These are phyloP conservation scores for Rhizopus delemar DNA, from an alignment of 371 early-diverging fungal genomes.

Conservation along the genomic window DNA sequence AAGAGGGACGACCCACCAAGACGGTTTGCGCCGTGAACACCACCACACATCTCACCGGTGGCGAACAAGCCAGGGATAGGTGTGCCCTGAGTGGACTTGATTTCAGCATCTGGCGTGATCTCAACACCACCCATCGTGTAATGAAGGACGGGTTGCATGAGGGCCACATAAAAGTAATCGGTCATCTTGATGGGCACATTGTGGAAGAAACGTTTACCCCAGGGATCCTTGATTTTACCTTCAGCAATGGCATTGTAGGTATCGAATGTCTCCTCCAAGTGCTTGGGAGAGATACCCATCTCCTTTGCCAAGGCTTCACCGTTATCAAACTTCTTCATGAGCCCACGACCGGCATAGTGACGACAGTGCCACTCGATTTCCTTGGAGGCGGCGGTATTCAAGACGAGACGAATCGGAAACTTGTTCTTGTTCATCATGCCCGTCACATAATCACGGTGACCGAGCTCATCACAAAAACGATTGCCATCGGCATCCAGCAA, in stretches of 20 bases:
- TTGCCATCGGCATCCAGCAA: conserved; percentile 81
- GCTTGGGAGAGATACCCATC: conserved; percentile 67
- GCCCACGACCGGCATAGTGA: conserved; percentile 89
- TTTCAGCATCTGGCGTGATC: conserved; percentile 78
- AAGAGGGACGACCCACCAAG: conserved; percentile 62
- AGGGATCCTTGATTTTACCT: conserved; percentile 75
- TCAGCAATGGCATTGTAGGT: conserved; percentile 81
- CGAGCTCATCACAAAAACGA: conserved; percentile 94
- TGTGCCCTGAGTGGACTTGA: conserved; percentile 59
- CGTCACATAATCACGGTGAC: conserved; percentile 86
- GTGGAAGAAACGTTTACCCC: conserved; percentile 92
- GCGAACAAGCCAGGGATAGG: conserved; percentile 88
- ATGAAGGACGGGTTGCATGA: conserved; percentile 91
- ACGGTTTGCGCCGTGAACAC: conserved; percentile 59
- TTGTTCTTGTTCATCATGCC: conserved; percentile 82
- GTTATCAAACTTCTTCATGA: conserved; percentile 79
- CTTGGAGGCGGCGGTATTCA: conserved; percentile 83
- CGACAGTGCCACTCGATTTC: conserved; percentile 95
- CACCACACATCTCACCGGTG: conserved; percentile 86
- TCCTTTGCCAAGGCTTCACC: conserved; percentile 82
- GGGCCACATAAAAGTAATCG: conserved; percentile 81
- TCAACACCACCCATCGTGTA: conserved; percentile 97
- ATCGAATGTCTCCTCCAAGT: conserved; percentile 75
- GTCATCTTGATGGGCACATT: conserved; percentile 74
- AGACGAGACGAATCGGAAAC: conserved; percentile 84